Evolutionary conservation across 2,329 filamentous ascomycete species (phyloP), one percentile per base, ranked within the genome.

Genomic region (Diplodia seriata): DNA sequence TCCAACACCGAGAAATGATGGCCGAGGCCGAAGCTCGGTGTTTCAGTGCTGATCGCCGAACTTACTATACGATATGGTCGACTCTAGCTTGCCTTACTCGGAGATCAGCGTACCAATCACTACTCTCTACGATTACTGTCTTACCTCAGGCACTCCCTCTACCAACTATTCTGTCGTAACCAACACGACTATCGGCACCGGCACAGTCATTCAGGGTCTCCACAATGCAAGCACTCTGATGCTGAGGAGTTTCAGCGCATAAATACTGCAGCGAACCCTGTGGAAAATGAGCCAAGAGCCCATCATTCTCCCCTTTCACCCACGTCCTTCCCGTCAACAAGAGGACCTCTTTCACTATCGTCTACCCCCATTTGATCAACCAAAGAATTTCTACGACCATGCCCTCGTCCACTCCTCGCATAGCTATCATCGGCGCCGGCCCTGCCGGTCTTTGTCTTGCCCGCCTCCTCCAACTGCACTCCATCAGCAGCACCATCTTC

Each of bases 361-460:
- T 20, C 20, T 1, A 53, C 15, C 5, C 14, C 23, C 50, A 14
- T n/a, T 11, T 29, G 4, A 12, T 26, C 8, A 51, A 51, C 49
- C 2, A 36, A 12, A 4, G 7, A 8, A 26, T 4, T 11, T 14
- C 4, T 29, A 38, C 33, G 3, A 11, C 33, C 33, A 38, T 33
- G 18, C 2, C n/a, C 33, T 33, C 20, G 12, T 29, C 43, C 18
- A 20, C 61, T 14, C 74, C 72, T n/a, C 73, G 73, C 53, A 79
- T 80, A 40, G 78, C 78, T 33, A 79, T 81, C 43, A 71, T 81
- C 54, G 78, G 78, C 38, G 77, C 73, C 29, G 79, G 79, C 6
- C 80, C 78, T 8, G 77, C 77, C 3, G 84, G 84, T 70, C 82
- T 83, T 50, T 83, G 82, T 56, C 78, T 88, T 1, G 85, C 84